These are phyloP conservation scores for Teunomyces aglyptinius DNA, from an alignment of 805 yeast species.

Conservation along the genomic window DNA sequence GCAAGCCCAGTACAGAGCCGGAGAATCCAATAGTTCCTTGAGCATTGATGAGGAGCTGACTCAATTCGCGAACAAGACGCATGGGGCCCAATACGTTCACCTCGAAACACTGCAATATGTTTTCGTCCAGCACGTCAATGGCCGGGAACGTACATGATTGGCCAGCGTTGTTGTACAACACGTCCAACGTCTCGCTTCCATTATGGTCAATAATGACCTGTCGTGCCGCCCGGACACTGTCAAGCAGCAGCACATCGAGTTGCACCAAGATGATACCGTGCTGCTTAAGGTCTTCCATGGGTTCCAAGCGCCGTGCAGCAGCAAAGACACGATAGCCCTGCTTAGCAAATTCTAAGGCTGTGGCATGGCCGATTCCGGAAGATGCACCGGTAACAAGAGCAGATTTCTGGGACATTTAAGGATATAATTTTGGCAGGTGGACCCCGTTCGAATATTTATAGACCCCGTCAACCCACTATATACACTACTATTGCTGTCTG, in stretches of 20 bases:
- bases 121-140: conserved; percentile 58
- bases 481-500: conserved; percentile 8
- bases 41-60: conserved; percentile 55
- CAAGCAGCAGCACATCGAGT: conserved; percentile 57
- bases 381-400: conserved; percentile 61
- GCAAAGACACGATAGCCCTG: conserved; percentile 65
- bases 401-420: conserved; percentile 25
- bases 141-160: conserved; percentile 73
- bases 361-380: conserved; percentile 53
- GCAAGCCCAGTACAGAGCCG: conserved; percentile 65
- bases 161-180: conserved; percentile 76
- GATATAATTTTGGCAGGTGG: too few relatives aligned
- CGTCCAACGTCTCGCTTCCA: conserved; percentile 49
- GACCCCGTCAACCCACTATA: too few relatives aligned
- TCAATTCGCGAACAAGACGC: conserved; percentile 58
- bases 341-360: conserved; percentile 48
- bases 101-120: conserved; percentile 49
- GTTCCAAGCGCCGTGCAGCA: conserved; percentile 65
- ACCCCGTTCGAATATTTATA: too few relatives aligned
- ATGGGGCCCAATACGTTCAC: conserved; percentile 74
- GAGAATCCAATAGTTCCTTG: conserved; percentile 72
- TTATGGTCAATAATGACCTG: conserved; percentile 40
- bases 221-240: conserved; percentile 46
- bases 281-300: conserved; percentile 52
- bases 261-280: conserved; percentile 45